Conservation (phyloP, 2,329 filamentous ascomycete genomes). For the Kalmusia sp. region DNA sequence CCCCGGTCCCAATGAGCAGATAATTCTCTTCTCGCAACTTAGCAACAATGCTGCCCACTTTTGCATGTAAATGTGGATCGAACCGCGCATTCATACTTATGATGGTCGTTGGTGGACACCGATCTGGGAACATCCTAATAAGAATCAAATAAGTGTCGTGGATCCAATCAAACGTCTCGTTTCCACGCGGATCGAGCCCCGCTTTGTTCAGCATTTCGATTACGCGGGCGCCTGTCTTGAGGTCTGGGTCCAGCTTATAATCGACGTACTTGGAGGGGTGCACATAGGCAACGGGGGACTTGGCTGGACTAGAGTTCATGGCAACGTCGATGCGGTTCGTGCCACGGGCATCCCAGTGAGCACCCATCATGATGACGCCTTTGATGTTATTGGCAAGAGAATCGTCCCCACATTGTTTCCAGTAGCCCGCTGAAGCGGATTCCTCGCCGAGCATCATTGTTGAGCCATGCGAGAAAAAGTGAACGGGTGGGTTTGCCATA, state of each 20-base stretch:
- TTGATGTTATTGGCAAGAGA: slow-evolving; percentile 66
- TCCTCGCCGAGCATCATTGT: slow-evolving; percentile 76
- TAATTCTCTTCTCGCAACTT: slow-evolving; percentile 62
- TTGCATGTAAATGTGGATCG: slow-evolving; percentile 64
- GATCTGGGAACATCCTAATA: slow-evolving; percentile 71
- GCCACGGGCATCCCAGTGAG: slow-evolving; percentile 68
- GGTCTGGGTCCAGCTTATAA: slow-evolving; percentile 68
- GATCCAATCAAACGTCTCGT: slow-evolving; percentile 72
- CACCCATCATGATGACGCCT: slow-evolving; percentile 72
- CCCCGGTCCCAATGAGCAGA: slow-evolving; percentile 66
- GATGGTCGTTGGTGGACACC: slow-evolving; percentile 71
- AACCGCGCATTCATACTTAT: slow-evolving; percentile 63
- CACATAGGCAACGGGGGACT: slow-evolving; percentile 71
- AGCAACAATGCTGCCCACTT: slow-evolving; percentile 64
- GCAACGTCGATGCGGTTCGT: slow-evolving; percentile 65
- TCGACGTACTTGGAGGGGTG: slow-evolving; percentile 69
- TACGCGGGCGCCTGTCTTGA: slow-evolving; percentile 59
- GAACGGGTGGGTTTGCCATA: slow-evolving; percentile 62
- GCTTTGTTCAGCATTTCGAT: slow-evolving; percentile 57
- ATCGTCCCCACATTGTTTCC: slow-evolving; percentile 70
- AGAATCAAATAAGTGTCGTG: slow-evolving; percentile 74
- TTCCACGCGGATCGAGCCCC: slow-evolving; percentile 62
- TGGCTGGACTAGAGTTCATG: slow-evolving; percentile 65
- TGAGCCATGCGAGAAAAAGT: slow-evolving; percentile 74
- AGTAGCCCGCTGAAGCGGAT: slow-evolving; percentile 67